Conservation (phyloP, 2,329 filamentous ascomycete genomes). For the Ophiostoma triangulosporum region DNA sequence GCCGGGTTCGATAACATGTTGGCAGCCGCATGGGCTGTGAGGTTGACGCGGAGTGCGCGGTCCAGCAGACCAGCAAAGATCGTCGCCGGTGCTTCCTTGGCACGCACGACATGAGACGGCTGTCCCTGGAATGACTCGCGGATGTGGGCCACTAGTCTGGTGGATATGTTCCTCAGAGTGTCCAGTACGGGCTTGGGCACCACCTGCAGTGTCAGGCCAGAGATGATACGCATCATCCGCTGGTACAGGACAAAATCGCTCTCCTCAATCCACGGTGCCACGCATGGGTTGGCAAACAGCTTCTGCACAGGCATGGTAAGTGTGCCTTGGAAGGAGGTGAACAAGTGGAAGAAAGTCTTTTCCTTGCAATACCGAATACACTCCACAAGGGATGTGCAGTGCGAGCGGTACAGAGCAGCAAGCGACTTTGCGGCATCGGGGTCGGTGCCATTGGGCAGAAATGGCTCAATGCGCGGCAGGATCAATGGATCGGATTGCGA, state of each 20-base stretch:
- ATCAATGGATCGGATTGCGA: slow-evolving; percentile 57
- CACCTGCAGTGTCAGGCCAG: slow-evolving; percentile 78
- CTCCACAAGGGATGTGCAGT: slow-evolving; percentile 90
- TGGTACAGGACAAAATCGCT: slow-evolving; percentile 95
- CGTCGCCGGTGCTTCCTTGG: slow-evolving; percentile 77
- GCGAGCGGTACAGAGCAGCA: slow-evolving; percentile 77
- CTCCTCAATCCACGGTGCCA: slow-evolving; percentile 88
- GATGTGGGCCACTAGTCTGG: slow-evolving; percentile 68
- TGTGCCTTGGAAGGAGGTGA: slow-evolving; percentile 89
- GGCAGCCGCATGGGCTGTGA: slow-evolving; percentile 84
- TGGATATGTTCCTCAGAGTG: slow-evolving; percentile 75
- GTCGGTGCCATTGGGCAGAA: slow-evolving; percentile 71
- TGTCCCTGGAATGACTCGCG: slow-evolving; percentile 74
- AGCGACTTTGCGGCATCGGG: slow-evolving; percentile 75
- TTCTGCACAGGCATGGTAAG: slow-evolving; percentile 95
- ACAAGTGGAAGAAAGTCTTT: slow-evolving; percentile 90
- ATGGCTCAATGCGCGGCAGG: slow-evolving; percentile 75
- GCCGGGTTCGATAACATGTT: slow-evolving; percentile 83
- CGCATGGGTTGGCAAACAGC: slow-evolving; percentile 63
- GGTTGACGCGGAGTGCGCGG: slow-evolving; percentile 79
- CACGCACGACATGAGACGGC: slow-evolving; percentile 70
- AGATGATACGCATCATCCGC: slow-evolving; percentile 87
- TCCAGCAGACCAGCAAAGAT: slow-evolving; percentile 79
- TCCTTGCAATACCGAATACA: slow-evolving; percentile 93
- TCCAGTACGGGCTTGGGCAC: slow-evolving; percentile 79